These are phyloP conservation scores for Dryas alaskensis DNA, from an alignment of 306 rosid species.

Conservation along the genomic window DNA sequence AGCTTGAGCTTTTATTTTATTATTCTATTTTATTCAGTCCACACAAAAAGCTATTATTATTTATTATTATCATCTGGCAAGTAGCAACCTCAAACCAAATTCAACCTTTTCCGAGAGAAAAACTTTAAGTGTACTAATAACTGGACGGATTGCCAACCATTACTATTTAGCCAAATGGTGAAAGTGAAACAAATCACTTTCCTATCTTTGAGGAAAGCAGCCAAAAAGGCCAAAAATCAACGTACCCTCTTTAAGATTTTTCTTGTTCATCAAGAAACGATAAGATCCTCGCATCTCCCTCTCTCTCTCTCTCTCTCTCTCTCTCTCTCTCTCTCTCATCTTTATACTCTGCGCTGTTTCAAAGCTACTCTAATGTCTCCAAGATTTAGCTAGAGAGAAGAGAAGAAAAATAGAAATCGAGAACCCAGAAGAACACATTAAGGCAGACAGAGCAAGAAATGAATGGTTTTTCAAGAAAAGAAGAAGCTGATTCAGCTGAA, in stretches of 20 bases:
- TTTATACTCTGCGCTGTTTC: slow-evolving; percentile 23
- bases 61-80: neutral
- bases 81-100: neutral
- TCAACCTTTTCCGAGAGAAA: neutral
- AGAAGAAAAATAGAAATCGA: neutral
- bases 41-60: neutral
- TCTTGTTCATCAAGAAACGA: slow-evolving; percentile 52
- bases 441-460: slow-evolving; percentile 13
- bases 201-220: neutral
- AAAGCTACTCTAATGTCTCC: slow-evolving; percentile 16
- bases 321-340: neutral
- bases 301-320: neutral
- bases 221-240: slow-evolving; percentile 1
- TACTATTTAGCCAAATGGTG: too few species aligned
- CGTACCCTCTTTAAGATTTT: neutral
- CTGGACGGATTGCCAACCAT: neutral
- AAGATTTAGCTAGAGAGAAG: neutral
- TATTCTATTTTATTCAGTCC: slow-evolving; percentile 3
- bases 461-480: slow-evolving; percentile 21
- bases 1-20: neutral
- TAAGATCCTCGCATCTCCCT: neutral
- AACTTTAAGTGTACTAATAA: neutral
- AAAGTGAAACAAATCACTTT: slow-evolving; percentile 11
- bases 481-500: neutral
- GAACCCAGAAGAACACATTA: too few species aligned